Conservation (phyloP, 2,329 filamentous ascomycete species). For the Colletotrichum karsti region DNA sequence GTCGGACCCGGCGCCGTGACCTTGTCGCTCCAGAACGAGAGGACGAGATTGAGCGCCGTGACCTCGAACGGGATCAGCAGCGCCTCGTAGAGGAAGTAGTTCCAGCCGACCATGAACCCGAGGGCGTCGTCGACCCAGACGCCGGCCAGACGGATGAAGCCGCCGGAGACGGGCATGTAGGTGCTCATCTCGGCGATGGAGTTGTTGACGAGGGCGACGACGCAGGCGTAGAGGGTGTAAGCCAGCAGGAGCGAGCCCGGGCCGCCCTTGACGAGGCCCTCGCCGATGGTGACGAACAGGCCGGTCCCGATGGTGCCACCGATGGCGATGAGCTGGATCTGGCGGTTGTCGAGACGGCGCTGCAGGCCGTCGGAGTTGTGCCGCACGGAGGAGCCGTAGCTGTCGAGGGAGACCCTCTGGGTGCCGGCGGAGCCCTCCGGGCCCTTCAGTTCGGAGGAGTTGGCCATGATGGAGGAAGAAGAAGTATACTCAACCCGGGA, state of each 20-base stretch:
- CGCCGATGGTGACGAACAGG: constrained; percentile 57
- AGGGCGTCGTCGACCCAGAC: constrained; percentile 64
- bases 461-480: not conserved
- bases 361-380: constrained; percentile 40
- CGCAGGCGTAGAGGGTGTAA: constrained; percentile 28
- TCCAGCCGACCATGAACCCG: constrained; percentile 65
- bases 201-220: constrained; percentile 52
- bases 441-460: constrained; percentile 18
- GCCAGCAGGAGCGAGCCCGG: constrained; percentile 25
- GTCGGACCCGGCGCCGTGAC: constrained; percentile 27
- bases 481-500: not conserved
- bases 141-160: constrained; percentile 20
- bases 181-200: constrained; percentile 38
- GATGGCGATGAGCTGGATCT: constrained; percentile 57
- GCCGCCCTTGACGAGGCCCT: constrained; percentile 35
- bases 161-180: constrained; percentile 38
- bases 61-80: constrained; percentile 48
- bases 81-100: constrained; percentile 64
- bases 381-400: constrained; percentile 27
- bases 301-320: constrained; percentile 57
- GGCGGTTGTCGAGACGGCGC: constrained; percentile 40
- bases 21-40: constrained; percentile 34
- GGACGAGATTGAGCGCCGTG: constrained; percentile 33
- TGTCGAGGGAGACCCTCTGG: constrained; percentile 17
- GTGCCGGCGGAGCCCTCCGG: constrained; percentile 3